Evolutionary conservation across 805 yeast species (phyloP).

Genomic region (Scheffersomyces coipomensis): DNA sequence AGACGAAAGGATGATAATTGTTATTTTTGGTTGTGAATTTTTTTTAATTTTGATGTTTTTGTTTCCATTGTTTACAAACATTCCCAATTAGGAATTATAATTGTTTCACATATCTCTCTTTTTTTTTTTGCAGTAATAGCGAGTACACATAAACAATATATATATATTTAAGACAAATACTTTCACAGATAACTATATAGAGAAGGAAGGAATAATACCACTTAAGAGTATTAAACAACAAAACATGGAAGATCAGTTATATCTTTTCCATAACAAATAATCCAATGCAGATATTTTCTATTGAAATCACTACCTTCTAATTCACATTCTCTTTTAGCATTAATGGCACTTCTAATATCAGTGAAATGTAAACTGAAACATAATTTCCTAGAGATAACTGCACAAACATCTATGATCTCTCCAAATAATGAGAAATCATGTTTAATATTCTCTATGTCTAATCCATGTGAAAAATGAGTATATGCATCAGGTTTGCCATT

Average conservation of each 20-base stretch:
- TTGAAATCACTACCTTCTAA: constrained; percentile 30
- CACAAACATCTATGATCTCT: constrained; percentile 55
- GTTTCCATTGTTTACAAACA: constrained; percentile 6
- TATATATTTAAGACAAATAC: neutral
- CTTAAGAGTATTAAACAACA: constrained; percentile 6
- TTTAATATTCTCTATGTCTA: constrained; percentile 44
- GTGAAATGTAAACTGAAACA: constrained; percentile 60
- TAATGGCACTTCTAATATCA: constrained; percentile 58
- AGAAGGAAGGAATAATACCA: neutral
- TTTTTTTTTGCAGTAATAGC: neutral
- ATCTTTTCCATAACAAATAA: constrained; percentile 65
- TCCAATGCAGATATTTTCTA: constrained; percentile 57
- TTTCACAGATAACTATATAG: too few species aligned
- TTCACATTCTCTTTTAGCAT: constrained; percentile 49
- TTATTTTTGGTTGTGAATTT: too few species aligned
- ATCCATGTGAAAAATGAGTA: constrained; percentile 37
- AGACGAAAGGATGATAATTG: too few species aligned
- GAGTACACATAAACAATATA: neutral
- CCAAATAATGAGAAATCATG: constrained; percentile 59
- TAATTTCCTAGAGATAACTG: constrained; percentile 65
- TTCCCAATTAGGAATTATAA: constrained; percentile 3
- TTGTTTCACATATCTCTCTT: neutral
- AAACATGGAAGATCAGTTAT: constrained; percentile 57
- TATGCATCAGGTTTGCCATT: constrained; percentile 43
- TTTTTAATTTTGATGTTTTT: neutral